Conservation (phyloP, 306 rosid species). For the Begonia masoniana region DNA sequence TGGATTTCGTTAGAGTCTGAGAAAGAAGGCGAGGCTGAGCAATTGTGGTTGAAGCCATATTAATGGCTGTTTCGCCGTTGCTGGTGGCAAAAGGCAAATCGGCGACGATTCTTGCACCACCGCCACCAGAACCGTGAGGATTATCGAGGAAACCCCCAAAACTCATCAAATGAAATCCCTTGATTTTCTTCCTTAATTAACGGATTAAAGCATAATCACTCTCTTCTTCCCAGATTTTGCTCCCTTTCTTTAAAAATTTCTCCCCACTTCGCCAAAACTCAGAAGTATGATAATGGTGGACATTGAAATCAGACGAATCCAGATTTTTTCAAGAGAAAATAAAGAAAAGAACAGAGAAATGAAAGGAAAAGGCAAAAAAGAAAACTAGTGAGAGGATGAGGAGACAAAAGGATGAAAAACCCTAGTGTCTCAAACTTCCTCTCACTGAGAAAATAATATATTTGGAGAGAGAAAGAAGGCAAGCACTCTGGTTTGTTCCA, state of each 20-base stretch:
- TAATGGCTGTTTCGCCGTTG: slow-evolving; percentile 19
- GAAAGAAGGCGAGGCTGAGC: slow-evolving; percentile 65
- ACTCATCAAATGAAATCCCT: slow-evolving; percentile 61
- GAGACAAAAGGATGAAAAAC: slow-evolving; percentile 41
- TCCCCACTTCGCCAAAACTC: neutral
- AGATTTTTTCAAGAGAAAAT: too few species aligned
- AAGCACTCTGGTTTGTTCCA: slow-evolving; percentile 19
- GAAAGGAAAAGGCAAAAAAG: neutral
- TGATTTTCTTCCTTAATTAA: neutral
- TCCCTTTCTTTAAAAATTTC: neutral
- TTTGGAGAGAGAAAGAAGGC: slow-evolving; percentile 48
- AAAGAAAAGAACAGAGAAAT: too few species aligned
- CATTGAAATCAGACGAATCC: too few species aligned
- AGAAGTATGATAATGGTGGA: too few species aligned
- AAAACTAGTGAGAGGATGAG: slow-evolving; percentile 33
- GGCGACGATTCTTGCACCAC: slow-evolving; percentile 40
- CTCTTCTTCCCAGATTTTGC: neutral
- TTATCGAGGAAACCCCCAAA: slow-evolving; percentile 66
- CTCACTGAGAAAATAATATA: neutral
- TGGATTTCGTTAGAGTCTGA: slow-evolving; percentile 61
- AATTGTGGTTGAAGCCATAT: slow-evolving; percentile 62
- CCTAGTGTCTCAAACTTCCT: slow-evolving; percentile 8
- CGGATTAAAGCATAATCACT: neutral
- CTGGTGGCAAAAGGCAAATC: slow-evolving; percentile 40
- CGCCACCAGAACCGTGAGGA: slow-evolving; percentile 34